Evolutionary conservation across 129 eudicot genomes (phyloP), one percentile per base, ranked within the genome.

Genomic region (Tagetes erecta): DNA sequence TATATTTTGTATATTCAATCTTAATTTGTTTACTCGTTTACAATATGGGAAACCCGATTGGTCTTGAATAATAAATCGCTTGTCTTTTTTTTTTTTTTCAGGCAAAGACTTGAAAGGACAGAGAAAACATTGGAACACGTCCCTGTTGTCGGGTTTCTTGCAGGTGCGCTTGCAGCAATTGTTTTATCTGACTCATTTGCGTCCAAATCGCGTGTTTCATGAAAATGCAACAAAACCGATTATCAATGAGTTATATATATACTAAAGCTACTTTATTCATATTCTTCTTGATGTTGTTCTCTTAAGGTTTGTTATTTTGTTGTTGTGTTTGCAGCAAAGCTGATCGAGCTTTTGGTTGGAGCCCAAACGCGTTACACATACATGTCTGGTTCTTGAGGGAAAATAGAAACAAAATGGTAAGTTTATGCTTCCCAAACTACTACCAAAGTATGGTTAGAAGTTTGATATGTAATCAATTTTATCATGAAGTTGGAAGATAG

Each of bases 341-440:
- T 94, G 63, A 85, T 90, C 11, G 99, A 94, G 73, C 99, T 94
- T 63, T 72, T 94, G 76, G 84, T 86, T 74, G 97, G 99, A 82
- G 99, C 91, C 6, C 99, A 94, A 78, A 90, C 97, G 4, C 89
- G 99, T 39, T 94, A 94, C 82, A 91, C 97, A 20, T 94, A 94
- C 85, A 94, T 87, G 90, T 94, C 99, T 2, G 99, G 96, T 63
- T 94, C 99, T 38, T 94, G 86, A 88, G 13, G n/a, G 12, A 62
- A 72, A 64, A 72, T 46, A 55, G 62, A 44, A 53, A 41, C 37
- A 3, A 72, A 45, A 36, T 7, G 39, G 72, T 65, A 56, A 34
- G 58, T 62, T 71, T 62, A 64, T 78, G 36, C 35, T 50, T 39
- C 46, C 8, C 67, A 47, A 51, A 39, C 44, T 77, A 49, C 3